These are phyloP conservation scores for Colletotrichum agaves DNA, from an alignment of 2,329 filamentous ascomycete species.

Conservation along the genomic window DNA sequence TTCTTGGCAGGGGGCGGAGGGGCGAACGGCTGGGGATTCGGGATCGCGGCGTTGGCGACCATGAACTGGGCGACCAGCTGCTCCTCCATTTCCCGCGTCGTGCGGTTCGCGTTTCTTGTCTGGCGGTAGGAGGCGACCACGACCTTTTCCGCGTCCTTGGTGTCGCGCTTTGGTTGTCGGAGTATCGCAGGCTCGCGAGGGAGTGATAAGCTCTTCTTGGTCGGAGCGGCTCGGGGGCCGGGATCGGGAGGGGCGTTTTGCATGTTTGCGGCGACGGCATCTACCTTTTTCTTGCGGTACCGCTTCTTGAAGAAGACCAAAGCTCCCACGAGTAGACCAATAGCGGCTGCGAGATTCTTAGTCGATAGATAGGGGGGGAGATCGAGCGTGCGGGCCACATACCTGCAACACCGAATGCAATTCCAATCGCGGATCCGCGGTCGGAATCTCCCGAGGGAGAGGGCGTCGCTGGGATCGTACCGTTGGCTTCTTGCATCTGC, in stretches of 20 bases:
- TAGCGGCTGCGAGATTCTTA: background rate
- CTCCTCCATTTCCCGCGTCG: slow-evolving; percentile 30
- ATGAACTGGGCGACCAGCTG: slow-evolving; percentile 29
- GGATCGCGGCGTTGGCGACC: background rate
- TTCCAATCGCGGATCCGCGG: slow-evolving; percentile 12
- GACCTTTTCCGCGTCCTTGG: slow-evolving; percentile 21
- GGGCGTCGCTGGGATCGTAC: slow-evolving; percentile 5
- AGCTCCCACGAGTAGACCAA: slow-evolving; percentile 24
- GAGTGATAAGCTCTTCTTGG: background rate
- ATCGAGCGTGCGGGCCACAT: background rate
- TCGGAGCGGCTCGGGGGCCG: background rate
- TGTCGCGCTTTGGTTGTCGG: slow-evolving; percentile 15
- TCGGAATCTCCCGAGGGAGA: background rate
- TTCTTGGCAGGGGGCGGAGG: background rate
- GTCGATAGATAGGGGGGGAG: background rate
- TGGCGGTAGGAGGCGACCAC: slow-evolving; percentile 25
- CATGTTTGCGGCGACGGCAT: slow-evolving; percentile 25
- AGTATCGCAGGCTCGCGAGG: slow-evolving; percentile 14
- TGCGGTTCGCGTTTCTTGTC: slow-evolving; percentile 25
- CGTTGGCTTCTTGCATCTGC: background rate
- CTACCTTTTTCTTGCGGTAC: slow-evolving; percentile 27
- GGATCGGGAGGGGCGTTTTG: slow-evolving; percentile 1
- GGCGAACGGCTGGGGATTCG: background rate
- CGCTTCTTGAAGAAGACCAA: slow-evolving; percentile 22
- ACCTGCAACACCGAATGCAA: slow-evolving; percentile 26